A percentile compares a stretch with the other conserved stretches of the same genome.
Conservation (phyloP, 192 early-diverging fungal species). For the Coemansia sp. region DNA sequence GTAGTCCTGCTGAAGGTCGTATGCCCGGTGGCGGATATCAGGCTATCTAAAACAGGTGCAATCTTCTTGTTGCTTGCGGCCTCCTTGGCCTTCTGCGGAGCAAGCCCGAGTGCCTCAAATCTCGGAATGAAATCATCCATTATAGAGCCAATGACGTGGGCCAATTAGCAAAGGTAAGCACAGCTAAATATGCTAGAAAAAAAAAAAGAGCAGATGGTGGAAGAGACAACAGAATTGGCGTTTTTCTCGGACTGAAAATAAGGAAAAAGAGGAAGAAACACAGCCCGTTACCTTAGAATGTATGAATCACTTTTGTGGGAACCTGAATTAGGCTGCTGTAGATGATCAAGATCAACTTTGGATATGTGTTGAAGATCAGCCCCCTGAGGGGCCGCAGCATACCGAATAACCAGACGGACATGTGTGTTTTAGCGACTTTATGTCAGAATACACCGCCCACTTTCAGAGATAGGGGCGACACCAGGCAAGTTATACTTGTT, state of each 20-base stretch:
- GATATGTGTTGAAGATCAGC: too few species aligned
- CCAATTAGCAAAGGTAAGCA: background rate
- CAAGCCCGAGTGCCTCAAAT: slow-evolving; percentile 87
- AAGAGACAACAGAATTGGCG: background rate
- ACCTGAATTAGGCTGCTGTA: too few species aligned
- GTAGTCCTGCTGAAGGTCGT: slow-evolving; percentile 65
- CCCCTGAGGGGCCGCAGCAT: too few species aligned
- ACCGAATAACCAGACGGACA: too few species aligned
- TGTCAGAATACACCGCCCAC: too few species aligned
- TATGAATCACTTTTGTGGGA: too few species aligned
- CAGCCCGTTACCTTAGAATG: too few species aligned
- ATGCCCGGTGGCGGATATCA: slow-evolving; percentile 69
- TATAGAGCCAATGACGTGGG: background rate
- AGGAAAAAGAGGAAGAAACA: background rate
- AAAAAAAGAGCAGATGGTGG: background rate
- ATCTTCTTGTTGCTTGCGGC: slow-evolving; percentile 96
- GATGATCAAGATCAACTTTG: too few species aligned
- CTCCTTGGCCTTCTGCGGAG: slow-evolving; percentile 89
- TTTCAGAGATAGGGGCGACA: too few species aligned
- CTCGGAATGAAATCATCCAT: slow-evolving; percentile 31
- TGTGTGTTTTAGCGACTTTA: too few species aligned
- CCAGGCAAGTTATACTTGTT: too few species aligned
- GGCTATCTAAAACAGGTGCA: slow-evolving; percentile 67
- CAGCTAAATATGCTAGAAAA: background rate
- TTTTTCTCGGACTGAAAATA: background rate